Conservation (phyloP, 768 basidiomycete species). For the Suillus subluteus region DNA sequence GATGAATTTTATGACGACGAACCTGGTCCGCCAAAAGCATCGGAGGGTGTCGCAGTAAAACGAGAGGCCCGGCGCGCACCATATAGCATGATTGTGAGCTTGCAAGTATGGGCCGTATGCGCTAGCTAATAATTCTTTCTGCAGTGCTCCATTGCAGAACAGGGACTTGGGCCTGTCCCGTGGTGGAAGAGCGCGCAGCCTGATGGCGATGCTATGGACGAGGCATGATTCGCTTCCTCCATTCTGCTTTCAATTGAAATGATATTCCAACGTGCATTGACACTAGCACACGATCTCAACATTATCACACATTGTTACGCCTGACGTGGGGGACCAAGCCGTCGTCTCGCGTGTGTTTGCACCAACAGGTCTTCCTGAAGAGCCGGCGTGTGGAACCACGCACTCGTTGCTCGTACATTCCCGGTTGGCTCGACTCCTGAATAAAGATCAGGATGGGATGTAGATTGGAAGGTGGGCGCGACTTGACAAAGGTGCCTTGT, state of each 20-base stretch:
- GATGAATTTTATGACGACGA: conserved; percentile 89
- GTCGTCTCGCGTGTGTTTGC: neutral
- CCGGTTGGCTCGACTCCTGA: conserved; percentile 39
- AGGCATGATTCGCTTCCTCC: conserved; percentile 31
- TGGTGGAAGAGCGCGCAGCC: conserved; percentile 71
- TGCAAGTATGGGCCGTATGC: neutral
- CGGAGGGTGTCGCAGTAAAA: conserved; percentile 65
- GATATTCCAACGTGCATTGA: neutral
- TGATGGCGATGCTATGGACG: conserved; percentile 44
- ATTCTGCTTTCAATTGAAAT: neutral
- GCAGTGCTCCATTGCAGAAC: conserved; percentile 82
- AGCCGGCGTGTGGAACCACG: conserved; percentile 56
- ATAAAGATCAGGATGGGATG: conserved; percentile 29
- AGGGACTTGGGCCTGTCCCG: conserved; percentile 73
- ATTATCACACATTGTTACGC: neutral
- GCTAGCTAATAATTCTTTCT: conserved; percentile 4
- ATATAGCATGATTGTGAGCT: conserved; percentile 69
- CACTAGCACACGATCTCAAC: neutral
- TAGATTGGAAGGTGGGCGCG: conserved; percentile 20
- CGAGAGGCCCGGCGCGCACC: conserved; percentile 57
- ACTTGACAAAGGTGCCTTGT: conserved; percentile 36
- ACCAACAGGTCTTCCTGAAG: conserved; percentile 39
- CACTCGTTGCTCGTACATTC: conserved; percentile 54
- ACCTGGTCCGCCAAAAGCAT: conserved; percentile 78
- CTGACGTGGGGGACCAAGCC: neutral